Evolutionary conservation across 2,329 filamentous ascomycete species (phyloP).

Genomic region (Hypomyces perniciosus): DNA sequence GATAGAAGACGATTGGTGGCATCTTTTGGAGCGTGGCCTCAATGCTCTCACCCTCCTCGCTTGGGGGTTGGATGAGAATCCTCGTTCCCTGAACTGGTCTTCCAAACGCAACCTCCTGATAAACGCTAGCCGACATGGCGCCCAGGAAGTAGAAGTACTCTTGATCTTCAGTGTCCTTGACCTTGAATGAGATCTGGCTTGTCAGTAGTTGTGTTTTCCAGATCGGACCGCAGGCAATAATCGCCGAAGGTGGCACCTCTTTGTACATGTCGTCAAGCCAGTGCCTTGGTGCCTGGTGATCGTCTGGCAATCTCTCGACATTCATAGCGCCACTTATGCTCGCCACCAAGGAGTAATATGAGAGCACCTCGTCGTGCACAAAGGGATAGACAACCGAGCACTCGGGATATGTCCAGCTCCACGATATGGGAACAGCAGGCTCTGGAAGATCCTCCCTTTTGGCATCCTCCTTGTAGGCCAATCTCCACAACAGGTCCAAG

Average conservation of each 20-base stretch:
- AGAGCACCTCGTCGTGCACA: neutral
- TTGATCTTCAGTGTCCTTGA: constrained; percentile 1
- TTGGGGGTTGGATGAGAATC: neutral
- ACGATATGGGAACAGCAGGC: constrained; percentile 4
- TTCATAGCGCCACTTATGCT: neutral
- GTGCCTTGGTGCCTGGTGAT: neutral
- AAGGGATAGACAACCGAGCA: constrained; percentile 6
- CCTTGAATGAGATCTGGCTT: neutral
- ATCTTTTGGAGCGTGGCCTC: neutral
- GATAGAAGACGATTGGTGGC: constrained; percentile 6
- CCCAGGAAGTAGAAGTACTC: constrained; percentile 8
- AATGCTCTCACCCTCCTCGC: neutral
- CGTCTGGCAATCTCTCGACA: constrained; percentile 6
- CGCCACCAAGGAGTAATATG: neutral
- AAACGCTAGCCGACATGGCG: constrained; percentile 3
- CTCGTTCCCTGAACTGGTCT: neutral
- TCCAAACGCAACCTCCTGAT: constrained; percentile 2
- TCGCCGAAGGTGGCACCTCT: constrained; percentile 2
- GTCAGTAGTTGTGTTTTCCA: constrained; percentile 3
- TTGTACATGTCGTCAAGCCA: constrained; percentile 11
- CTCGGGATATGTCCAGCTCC: constrained; percentile 9
- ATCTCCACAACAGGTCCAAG: constrained; percentile 3
- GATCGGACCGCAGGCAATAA: neutral
- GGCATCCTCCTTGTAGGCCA: constrained; percentile 1
- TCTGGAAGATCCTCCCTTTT: neutral